A percentile compares a stretch with the other conserved stretches of the same genome.
Conservation (phyloP, 73 alveolate genomes). For the Paramecium sexaurelia region DNA sequence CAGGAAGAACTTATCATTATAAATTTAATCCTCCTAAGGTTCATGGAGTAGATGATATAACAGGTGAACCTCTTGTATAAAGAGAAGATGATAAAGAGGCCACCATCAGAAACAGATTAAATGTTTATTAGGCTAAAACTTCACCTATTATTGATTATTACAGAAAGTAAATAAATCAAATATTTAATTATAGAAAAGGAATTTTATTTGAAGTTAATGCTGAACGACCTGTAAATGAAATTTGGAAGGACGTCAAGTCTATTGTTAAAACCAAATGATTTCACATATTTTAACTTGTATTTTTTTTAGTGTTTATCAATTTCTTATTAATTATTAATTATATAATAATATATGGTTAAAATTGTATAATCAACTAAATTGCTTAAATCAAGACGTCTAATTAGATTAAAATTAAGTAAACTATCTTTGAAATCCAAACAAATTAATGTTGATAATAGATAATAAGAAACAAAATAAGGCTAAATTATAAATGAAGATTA, state of each 20-base stretch:
- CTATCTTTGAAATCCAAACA: neutral
- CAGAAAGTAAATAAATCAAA: constrained; percentile 61
- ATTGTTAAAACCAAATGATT: neutral
- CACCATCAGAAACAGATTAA: constrained; percentile 73
- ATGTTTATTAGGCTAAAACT: constrained; percentile 71
- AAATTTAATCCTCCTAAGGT: constrained; percentile 86
- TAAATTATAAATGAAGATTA: neutral
- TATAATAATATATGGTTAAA: constrained; percentile 23
- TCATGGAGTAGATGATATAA: constrained; percentile 77
- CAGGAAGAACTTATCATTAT: constrained; percentile 85
- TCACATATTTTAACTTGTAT: neutral
- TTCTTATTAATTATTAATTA: neutral
- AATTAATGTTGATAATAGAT: neutral
- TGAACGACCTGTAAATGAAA: constrained; percentile 52
- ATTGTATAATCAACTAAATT: neutral
- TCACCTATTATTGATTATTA: constrained; percentile 83
- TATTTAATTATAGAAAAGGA: constrained; percentile 57
- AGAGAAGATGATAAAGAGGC: constrained; percentile 83
- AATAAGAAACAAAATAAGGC: neutral
- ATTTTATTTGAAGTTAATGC: constrained; percentile 54
- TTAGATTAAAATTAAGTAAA: neutral
- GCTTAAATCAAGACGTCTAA: neutral
- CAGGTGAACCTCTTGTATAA: constrained; percentile 82
- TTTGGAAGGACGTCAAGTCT: constrained; percentile 60
- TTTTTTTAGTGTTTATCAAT: neutral